Percentiles rank a stretch among this genome's conserved stretches.
Conservation (phyloP, 106 monocot species). For the Dioscorea alata region DNA sequence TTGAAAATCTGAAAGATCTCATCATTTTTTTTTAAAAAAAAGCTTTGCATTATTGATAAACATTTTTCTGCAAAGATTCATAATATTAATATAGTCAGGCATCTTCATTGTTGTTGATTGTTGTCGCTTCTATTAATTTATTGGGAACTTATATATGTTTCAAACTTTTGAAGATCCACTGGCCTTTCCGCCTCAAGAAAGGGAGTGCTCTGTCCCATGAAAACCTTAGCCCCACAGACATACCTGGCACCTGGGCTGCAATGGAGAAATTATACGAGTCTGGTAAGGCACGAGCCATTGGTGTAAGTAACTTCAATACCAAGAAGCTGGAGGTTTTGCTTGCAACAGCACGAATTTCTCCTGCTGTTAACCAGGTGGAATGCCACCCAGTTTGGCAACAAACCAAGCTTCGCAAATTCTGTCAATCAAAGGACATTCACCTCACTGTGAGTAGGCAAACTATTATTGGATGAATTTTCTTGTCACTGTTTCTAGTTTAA, state of each 20-base stretch:
- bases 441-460: slow-evolving; percentile 37
- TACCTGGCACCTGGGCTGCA: slow-evolving; percentile 60
- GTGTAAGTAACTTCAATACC: slow-evolving; percentile 69
- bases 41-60: background rate
- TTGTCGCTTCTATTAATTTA: background rate
- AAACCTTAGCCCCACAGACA: slow-evolving; percentile 38
- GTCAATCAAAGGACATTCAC: slow-evolving; percentile 49
- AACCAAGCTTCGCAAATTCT: slow-evolving; percentile 44
- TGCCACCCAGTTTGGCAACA: slow-evolving; percentile 80
- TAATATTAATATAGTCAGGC: background rate
- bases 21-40: no score
- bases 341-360: slow-evolving; percentile 54
- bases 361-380: slow-evolving; percentile 78
- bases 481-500: no score
- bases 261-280: slow-evolving; percentile 63
- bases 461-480: background rate
- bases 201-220: slow-evolving; percentile 42
- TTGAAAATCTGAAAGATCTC: no score
- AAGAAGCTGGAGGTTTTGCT: slow-evolving; percentile 51
- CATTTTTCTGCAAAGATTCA: background rate
- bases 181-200: slow-evolving; percentile 59
- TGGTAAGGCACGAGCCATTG: slow-evolving; percentile 65
- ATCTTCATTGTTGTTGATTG: background rate
- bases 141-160: background rate
- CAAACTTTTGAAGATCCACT: slow-evolving; percentile 42